A percentile compares a stretch with the other conserved stretches of the same genome.
phyloP scores from a whole-genome alignment of 129 eudicot species.

The Ambrosia artemisiifolia region DNA sequence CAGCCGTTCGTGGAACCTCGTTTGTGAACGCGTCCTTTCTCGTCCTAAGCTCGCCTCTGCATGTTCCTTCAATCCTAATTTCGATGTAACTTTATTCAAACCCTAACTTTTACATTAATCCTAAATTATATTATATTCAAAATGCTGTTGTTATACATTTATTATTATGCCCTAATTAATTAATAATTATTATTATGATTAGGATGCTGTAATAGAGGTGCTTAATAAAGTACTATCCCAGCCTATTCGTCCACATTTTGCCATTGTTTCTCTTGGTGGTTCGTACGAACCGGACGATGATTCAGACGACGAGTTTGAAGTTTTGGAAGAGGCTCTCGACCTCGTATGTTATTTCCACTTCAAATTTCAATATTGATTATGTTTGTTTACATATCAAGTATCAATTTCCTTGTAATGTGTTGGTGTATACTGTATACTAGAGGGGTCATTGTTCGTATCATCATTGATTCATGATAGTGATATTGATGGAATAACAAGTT shows the following conservation, averaged over 20 bases:
- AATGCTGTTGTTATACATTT: not conserved
- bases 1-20: too few relatives aligned
- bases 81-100: conserved; percentile 33
- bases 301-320: too few relatives aligned
- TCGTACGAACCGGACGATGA: too few relatives aligned
- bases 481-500: too few relatives aligned
- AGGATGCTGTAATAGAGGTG: conserved; percentile 79
- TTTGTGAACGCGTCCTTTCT: conserved; percentile 52
- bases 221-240: too few relatives aligned
- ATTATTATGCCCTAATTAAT: not conserved
- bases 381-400: not conserved
- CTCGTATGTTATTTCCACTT: conserved; percentile 42
- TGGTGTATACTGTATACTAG: too few relatives aligned
- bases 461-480: too few relatives aligned
- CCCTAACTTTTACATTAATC: not conserved
- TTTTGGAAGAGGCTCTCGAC: conserved; percentile 39
- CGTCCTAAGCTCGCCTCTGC: conserved; percentile 72
- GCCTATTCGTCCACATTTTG: conserved; percentile 91
- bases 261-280: conserved; percentile 47
- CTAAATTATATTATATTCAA: not conserved
- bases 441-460: not conserved
- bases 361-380: not conserved
- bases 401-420: too few relatives aligned
- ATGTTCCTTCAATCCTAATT: conserved; percentile 51
- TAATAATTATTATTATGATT: too few relatives aligned